phyloP scores from a whole-genome alignment of 495 filamentous ascomycete genomes.

The Chlorociboria aeruginascens region DNA sequence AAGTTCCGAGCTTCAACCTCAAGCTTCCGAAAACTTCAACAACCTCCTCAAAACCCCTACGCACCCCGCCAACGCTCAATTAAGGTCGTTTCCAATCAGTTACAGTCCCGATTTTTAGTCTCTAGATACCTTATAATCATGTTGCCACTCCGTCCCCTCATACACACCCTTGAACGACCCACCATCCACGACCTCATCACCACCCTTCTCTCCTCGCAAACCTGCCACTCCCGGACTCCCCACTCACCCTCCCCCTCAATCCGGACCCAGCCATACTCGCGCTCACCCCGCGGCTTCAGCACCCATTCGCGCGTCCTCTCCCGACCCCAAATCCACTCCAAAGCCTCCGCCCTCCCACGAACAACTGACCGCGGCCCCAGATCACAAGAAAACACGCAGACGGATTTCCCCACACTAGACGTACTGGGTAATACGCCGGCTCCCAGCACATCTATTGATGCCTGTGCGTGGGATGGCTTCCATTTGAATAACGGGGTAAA shows the following conservation, averaged over 20 bases:
- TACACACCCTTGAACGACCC: not conserved
- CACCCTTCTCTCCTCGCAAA: slow-evolving; percentile 9
- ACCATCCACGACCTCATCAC: slow-evolving; percentile 7
- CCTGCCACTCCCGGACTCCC: slow-evolving; percentile 1
- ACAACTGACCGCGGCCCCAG: slow-evolving; percentile 13
- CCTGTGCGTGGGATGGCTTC: slow-evolving; percentile 67
- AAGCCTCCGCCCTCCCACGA: not conserved
- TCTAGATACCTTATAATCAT: not conserved
- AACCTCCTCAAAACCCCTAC: not conserved
- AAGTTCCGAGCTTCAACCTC: too few species aligned
- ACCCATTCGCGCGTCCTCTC: not conserved
- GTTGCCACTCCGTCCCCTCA: slow-evolving; percentile 1
- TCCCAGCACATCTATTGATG: slow-evolving; percentile 74
- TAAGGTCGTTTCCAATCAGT: not conserved
- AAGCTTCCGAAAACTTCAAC: not conserved
- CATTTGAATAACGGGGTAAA: slow-evolving; percentile 64
- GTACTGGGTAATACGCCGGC: slow-evolving; percentile 65
- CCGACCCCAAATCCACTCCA: slow-evolving; percentile 8
- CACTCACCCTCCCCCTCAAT: not conserved
- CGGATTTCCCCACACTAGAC: slow-evolving; percentile 65
- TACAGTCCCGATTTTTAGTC: not conserved
- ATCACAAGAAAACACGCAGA: slow-evolving; percentile 25
- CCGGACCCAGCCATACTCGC: not conserved
- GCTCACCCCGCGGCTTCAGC: not conserved
- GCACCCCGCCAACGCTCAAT: not conserved